Percentiles rank a stretch among this genome's conserved stretches.
Conservation (phyloP, 2,329 filamentous ascomycete species). For the Biscogniauxia marginata region DNA sequence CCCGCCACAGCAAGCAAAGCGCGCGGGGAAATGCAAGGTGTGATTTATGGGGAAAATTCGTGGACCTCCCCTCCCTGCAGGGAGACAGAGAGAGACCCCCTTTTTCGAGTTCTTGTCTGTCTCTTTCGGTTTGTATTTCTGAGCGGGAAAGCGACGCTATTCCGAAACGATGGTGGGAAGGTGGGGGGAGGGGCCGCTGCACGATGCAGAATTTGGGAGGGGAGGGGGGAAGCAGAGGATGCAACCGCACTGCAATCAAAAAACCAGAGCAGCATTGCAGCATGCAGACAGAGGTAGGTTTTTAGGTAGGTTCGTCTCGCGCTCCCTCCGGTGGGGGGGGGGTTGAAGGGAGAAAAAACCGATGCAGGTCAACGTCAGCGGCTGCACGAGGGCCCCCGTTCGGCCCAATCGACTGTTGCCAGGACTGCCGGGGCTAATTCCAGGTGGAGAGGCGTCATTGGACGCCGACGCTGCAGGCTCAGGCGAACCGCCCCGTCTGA, state of each 20-base stretch:
- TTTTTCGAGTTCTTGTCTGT: too few relatives aligned
- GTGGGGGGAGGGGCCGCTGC: too few relatives aligned
- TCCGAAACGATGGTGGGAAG: background rate
- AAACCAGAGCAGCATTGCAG: too few relatives aligned
- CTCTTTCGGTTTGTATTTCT: too few relatives aligned
- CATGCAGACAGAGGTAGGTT: background rate
- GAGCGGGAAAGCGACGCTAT: background rate
- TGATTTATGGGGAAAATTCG: too few relatives aligned
- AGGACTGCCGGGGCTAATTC: background rate
- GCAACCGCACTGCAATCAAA: background rate
- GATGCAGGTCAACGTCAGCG: background rate
- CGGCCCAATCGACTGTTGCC: background rate
- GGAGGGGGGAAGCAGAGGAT: background rate
- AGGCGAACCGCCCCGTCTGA: background rate
- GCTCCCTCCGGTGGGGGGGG: background rate
- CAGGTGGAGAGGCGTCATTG: background rate
- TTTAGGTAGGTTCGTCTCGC: background rate
- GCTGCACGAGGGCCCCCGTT: background rate
- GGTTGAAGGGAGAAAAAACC: background rate
- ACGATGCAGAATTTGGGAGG: background rate
- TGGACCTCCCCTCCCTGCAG: too few relatives aligned
- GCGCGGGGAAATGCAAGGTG: too few relatives aligned
- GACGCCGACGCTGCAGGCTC: background rate
- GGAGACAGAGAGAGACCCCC: too few relatives aligned
- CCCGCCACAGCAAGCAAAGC: too few relatives aligned